Base-by-base conservation (phyloP, 164 flowering plant species). In the Aristolochia fimbriata region DNA sequence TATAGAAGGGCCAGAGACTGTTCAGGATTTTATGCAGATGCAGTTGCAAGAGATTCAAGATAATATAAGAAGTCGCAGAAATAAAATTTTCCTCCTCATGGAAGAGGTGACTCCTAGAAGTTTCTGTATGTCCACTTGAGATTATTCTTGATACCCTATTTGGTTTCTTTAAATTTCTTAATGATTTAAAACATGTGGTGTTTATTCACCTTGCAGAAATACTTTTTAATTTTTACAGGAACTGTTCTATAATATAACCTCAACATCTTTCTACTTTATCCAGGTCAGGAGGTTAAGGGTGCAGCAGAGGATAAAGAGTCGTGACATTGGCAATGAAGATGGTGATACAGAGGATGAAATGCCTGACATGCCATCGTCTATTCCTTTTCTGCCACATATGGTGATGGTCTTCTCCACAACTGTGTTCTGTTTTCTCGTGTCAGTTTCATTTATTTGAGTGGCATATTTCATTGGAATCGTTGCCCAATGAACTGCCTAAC, bases 1-100 rank as follows among this genome's bases (percentile, higher is more conserved):
- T 37, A 92, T 89, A 69, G 96, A 89, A 75, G 98, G 98, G 55
- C 96, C 98, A 11, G 93, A 89, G 59, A 89, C 91, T 12, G 88
- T 89, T 61, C 80, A 80, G 71, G 93, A 92, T 75, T 92, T 92
- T 65, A 78, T 74, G 55, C 81, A 83, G 78, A 87, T 89, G 96
- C 93, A 83, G 70, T 22, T 71, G 37, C 79, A 85, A 71, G 96
- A 92, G 71, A 87, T 92, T 37, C 80, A 89, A 57, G 93, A 87
- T 56, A 89, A 82, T 65, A 87, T 92, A 19, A 75, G 74, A 71
- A 84, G 90, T 68, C 70, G 96, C 63, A 84, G 96, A 13, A 87
- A 86, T 61, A 89, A 84, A 74, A 92, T 92, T 14, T 92, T 92
- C 71, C 88, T 89, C 48, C 89, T 87, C 59, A 89, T 92, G 96